Evolutionary conservation across 164 flowering plant species (phyloP).

Genomic region (Buxus sempervirens): DNA sequence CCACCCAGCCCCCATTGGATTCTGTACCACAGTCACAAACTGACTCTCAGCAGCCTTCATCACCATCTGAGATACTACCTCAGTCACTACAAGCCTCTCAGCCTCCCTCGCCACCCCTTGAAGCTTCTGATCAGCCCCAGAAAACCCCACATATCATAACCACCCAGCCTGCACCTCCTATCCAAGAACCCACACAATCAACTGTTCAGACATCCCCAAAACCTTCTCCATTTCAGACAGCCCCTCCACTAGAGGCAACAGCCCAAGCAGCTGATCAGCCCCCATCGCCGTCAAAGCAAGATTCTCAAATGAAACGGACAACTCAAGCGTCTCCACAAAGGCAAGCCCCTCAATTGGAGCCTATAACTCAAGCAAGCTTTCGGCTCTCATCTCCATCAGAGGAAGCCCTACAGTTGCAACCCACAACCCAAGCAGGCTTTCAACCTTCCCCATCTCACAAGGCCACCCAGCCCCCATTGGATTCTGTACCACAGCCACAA

Average conservation of each 20-base stretch:
- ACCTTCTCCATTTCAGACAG: constrained; percentile 3
- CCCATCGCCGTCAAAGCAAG: constrained; percentile 1
- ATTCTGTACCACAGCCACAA: background rate
- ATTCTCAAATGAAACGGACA: background rate
- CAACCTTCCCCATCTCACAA: background rate
- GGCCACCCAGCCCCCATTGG: background rate
- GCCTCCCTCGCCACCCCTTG: background rate
- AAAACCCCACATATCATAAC: background rate
- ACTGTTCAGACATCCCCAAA: background rate
- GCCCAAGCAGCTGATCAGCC: constrained; percentile 1
- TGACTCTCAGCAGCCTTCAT: background rate
- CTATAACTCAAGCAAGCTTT: background rate
- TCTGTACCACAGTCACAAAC: background rate
- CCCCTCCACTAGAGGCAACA: background rate
- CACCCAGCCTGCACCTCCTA: background rate
- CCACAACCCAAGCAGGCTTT: background rate
- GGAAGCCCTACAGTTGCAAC: background rate
- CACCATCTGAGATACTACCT: background rate
- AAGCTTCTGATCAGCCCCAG: background rate
- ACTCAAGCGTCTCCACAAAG: constrained; percentile 7
- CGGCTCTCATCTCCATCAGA: constrained; percentile 5
- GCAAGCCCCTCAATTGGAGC: background rate
- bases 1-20: background rate
- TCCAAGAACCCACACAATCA: background rate
- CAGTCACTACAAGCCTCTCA: background rate